phyloP scores from a whole-genome alignment of 1,139 yeast genomes.

The Lipomyces yarrowii region DNA sequence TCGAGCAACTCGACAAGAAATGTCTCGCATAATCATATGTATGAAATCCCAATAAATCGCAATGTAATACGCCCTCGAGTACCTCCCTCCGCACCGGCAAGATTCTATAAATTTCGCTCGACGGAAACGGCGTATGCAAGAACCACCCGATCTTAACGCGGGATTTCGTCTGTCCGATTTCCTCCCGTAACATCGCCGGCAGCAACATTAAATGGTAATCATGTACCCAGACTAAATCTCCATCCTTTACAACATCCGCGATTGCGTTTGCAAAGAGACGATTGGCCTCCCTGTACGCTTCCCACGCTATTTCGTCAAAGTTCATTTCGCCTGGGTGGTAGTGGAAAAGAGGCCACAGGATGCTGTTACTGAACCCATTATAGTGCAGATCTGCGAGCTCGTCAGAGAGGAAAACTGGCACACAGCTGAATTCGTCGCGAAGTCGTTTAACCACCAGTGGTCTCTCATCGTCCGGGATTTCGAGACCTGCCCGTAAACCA shows the following conservation, averaged over 20 bases:
- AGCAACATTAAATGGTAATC: conserved; percentile 95
- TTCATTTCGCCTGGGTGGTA: conserved; percentile 99
- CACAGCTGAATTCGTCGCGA: conserved; percentile 77
- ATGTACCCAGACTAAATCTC: conserved; percentile 95
- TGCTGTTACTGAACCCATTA: conserved; percentile 90
- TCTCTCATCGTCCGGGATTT: conserved; percentile 78
- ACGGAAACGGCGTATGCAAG: conserved; percentile 97
- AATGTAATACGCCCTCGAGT: conserved; percentile 84
- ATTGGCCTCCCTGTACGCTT: conserved; percentile 95
- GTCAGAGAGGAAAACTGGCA: conserved; percentile 86
- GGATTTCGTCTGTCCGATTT: conserved; percentile 51
- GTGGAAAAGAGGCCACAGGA: conserved; percentile 97
- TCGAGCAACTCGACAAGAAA: conserved; percentile 86
- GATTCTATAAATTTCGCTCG: conserved; percentile 91
- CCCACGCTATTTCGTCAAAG: conserved; percentile 97
- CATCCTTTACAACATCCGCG: conserved; percentile 70
- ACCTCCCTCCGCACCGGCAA: conserved; percentile 95
- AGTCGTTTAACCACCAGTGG: conserved; percentile 69
- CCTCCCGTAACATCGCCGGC: conserved; percentile 83
- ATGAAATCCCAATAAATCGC: conserved; percentile 96
- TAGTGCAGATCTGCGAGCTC: conserved; percentile 93
- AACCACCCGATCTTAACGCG: conserved; percentile 87
- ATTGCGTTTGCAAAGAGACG: conserved; percentile 76
- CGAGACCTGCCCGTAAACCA: conserved; percentile 54
- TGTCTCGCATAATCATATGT: conserved; percentile 99